Conservation (phyloP, 2,329 filamentous ascomycete genomes). For the Epichloe scottii region DNA sequence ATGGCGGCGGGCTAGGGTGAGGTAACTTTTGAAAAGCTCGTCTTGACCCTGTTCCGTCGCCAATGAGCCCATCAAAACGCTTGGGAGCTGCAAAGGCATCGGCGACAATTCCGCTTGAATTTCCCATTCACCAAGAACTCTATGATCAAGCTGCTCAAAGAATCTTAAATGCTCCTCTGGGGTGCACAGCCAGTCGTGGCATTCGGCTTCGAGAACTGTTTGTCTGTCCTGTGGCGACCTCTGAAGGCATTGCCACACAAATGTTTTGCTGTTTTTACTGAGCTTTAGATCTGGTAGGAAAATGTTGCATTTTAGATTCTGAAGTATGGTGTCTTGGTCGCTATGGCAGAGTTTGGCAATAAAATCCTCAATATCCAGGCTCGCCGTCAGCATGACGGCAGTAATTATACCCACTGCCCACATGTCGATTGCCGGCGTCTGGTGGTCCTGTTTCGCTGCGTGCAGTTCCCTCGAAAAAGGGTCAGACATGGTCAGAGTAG, state of each 20-base stretch:
- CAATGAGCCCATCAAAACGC: conserved; percentile 8
- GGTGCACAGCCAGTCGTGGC: conserved; percentile 23
- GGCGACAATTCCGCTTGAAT: conserved; percentile 17
- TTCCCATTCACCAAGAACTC: conserved; percentile 16
- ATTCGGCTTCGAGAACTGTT: conserved; percentile 15
- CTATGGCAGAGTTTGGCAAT: conserved; percentile 16
- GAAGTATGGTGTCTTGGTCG: conserved; percentile 14
- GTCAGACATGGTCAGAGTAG: conserved; percentile 3
- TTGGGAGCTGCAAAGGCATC: conserved; percentile 21
- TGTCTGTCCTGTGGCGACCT: conserved; percentile 15
- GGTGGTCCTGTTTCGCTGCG: conserved; percentile 8
- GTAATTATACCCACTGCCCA: conserved; percentile 39
- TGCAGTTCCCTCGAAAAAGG: conserved; percentile 25
- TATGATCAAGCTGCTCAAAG: conserved; percentile 20
- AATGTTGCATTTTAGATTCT: conserved; percentile 9
- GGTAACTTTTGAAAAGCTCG: background rate
- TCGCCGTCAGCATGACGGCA: conserved; percentile 22
- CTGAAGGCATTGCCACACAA: conserved; percentile 21
- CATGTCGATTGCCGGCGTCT: conserved; percentile 33
- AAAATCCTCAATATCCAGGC: conserved; percentile 7
- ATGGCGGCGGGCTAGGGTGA: background rate
- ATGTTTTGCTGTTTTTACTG: conserved; percentile 16
- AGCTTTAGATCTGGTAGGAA: conserved; percentile 7
- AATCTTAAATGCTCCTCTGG: conserved; percentile 19
- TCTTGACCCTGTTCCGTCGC: background rate